Evolutionary conservation across 768 basidiomycete genomes (phyloP).

Genomic region (Termitomyces sp.): DNA sequence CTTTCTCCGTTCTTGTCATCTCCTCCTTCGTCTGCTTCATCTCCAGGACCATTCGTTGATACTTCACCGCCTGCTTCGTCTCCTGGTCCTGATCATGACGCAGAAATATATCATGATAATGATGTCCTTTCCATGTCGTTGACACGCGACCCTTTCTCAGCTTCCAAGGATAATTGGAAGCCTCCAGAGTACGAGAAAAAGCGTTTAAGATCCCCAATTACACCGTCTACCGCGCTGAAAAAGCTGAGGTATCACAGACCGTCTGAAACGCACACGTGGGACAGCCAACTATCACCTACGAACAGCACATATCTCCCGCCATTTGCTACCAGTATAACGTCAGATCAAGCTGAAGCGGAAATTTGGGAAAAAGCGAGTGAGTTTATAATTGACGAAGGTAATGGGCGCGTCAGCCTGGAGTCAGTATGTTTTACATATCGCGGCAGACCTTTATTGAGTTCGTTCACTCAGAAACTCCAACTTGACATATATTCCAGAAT

Average conservation of each 20-base stretch:
- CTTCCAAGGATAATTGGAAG: slow-evolving; percentile 40
- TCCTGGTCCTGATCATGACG: slow-evolving; percentile 15
- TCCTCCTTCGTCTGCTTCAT: slow-evolving; percentile 52
- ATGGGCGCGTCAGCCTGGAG: slow-evolving; percentile 53
- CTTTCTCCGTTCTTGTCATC: slow-evolving; percentile 38
- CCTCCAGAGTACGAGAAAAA: slow-evolving; percentile 42
- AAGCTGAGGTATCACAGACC: slow-evolving; percentile 14
- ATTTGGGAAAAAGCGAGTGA: slow-evolving; percentile 47
- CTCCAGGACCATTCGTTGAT: slow-evolving; percentile 30
- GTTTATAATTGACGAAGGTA: slow-evolving; percentile 39
- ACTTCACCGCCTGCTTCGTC: slow-evolving; percentile 26
- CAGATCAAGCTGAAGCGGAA: slow-evolving; percentile 26
- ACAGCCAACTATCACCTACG: not conserved
- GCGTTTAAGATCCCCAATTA: slow-evolving; percentile 12
- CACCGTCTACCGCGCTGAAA: slow-evolving; percentile 10
- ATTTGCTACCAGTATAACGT: slow-evolving; percentile 7
- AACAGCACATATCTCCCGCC: not conserved
- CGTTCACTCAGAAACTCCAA: slow-evolving; percentile 26
- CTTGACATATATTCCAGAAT: slow-evolving; percentile 45
- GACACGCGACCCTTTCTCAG: slow-evolving; percentile 45
- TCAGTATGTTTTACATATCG: slow-evolving; percentile 22
- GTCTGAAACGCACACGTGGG: not conserved
- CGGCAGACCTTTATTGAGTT: not conserved
- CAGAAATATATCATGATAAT: slow-evolving; percentile 10
- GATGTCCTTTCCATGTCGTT: slow-evolving; percentile 10